Conservation (phyloP, 305 asterid genomes). For the Fraxinus greggii region DNA sequence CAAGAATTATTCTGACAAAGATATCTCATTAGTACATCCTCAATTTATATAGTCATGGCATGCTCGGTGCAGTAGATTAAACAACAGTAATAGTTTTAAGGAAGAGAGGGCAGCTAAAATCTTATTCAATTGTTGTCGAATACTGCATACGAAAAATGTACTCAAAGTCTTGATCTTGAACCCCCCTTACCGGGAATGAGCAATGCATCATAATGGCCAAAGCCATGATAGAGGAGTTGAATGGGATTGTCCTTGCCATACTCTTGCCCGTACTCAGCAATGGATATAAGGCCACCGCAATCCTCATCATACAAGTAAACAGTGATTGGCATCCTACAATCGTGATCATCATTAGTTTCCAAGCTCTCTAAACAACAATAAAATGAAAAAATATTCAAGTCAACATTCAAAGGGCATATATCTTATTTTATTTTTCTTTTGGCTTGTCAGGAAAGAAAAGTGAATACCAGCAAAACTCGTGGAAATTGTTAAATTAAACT, state of each 20-base stretch:
- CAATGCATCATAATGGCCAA: constrained; percentile 86
- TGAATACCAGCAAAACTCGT: not conserved
- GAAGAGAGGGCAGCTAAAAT: not conserved
- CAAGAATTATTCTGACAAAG: too few species aligned
- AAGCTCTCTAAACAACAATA: not conserved
- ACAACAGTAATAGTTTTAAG: not conserved
- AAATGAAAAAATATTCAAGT: not conserved
- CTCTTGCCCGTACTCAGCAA: constrained; percentile 90
- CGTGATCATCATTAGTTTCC: constrained; percentile 9
- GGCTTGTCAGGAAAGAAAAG: not conserved
- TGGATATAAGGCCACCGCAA: constrained; percentile 73
- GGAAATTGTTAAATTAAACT: not conserved
- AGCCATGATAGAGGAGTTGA: constrained; percentile 76
- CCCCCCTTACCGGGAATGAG: constrained; percentile 52
- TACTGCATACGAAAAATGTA: not conserved
- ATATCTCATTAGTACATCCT: not conserved
- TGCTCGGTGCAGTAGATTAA: not conserved
- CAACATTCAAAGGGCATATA: not conserved
- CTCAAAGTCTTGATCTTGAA: constrained; percentile 60
- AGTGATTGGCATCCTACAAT: constrained; percentile 81
- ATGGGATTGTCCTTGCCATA: constrained; percentile 76
- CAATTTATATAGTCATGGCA: not conserved
- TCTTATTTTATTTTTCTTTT: not conserved
- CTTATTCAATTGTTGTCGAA: not conserved
- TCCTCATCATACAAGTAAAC: constrained; percentile 78